These are phyloP conservation scores for Strobilomyces confusus DNA, from an alignment of 768 basidiomycete genomes.

Conservation along the genomic window DNA sequence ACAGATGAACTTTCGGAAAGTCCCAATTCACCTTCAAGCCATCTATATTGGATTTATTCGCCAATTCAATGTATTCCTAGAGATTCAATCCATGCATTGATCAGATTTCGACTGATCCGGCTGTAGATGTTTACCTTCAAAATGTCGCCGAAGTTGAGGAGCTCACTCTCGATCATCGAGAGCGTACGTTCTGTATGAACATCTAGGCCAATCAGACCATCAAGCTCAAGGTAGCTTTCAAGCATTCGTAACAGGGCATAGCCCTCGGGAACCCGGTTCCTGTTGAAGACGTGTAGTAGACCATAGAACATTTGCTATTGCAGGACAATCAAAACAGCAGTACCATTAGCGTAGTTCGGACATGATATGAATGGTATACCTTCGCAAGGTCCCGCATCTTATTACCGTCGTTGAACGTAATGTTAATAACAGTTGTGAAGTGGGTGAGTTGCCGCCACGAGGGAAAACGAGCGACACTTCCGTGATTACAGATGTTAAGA, in stretches of 20 bases:
- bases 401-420: constrained; percentile 32
- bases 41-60: no score
- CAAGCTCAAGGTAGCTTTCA: neutral
- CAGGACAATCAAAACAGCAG: no score
- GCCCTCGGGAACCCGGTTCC: neutral
- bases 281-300: neutral
- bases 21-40: constrained; percentile 19
- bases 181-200: neutral
- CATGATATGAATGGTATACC: no score
- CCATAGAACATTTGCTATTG: neutral
- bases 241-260: neutral
- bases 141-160: neutral
- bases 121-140: neutral
- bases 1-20: constrained; percentile 35
- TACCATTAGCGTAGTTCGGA: no score
- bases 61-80: neutral
- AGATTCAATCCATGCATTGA: neutral
- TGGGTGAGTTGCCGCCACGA: constrained; percentile 34
- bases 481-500: neutral
- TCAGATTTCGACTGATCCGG: neutral
- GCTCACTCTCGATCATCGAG: neutral
- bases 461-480: constrained; percentile 29
- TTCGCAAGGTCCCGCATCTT: constrained; percentile 37
- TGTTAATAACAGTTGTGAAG: constrained; percentile 23
- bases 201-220: neutral